Evolutionary conservation across 305 asterid species (phyloP), one percentile per base, ranked within the genome.

Genomic region (Fraxinus latifolia): DNA sequence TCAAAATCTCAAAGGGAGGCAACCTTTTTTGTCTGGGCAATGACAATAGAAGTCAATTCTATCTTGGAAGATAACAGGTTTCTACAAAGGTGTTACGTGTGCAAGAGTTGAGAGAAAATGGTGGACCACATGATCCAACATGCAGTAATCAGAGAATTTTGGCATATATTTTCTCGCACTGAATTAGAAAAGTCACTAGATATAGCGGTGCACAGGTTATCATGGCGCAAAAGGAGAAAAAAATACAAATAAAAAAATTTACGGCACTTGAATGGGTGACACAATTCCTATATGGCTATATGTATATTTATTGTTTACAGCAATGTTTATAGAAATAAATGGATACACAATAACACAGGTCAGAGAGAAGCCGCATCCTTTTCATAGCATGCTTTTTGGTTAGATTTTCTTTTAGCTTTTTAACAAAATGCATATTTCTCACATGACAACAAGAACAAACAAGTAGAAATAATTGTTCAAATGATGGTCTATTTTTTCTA

Each of bases 51-150:
- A 55, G 23, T 76, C 78, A 68, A 25, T 31, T 29, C 80, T 37
- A 32, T 53, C 58, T 58, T 77, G 70, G 36, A 84, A 74, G 79
- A 75, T 60, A 44, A 77, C 37, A 67, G 58, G 72, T 29, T 68
- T 4, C 81, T 27, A 76, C 75, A 27, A 71, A 78, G 71, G 79
- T 31, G 75, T 32, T 70, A 9, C 5, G 7, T 70, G 42, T 70
- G 39, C 39, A 70, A 12, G 42, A 70, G 75, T 70, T 32, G 11
- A 29, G 34, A 70, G 75, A 31, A 12, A 70, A 70, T 70, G 75
- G 39, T 31, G 42, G 21, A 31, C 75, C 75, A 14, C 37, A 70
- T 70, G 42, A 70, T 31, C 75, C 75, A 31, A 14, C 75, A 15
- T 31, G 75, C 37, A 31, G 75, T 4, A 31, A 31, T 74, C 42